Evolutionary conservation across 2,329 filamentous ascomycete genomes (phyloP), one percentile per base, ranked within the genome.

Genomic region (Colletotrichum coccodes): DNA sequence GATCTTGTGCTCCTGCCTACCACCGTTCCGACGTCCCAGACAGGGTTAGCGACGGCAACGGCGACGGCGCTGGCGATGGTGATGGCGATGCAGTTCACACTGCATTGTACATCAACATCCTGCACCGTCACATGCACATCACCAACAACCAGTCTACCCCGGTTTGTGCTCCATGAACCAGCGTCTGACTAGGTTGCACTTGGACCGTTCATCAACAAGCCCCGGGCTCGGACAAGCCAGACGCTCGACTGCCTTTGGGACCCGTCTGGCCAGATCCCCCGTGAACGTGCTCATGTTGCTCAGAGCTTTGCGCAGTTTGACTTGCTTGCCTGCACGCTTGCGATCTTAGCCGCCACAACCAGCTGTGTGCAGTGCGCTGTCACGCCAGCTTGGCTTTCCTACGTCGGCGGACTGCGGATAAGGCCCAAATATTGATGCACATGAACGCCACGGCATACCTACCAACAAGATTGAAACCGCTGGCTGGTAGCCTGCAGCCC

Each of bases 241-340:
- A 58, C 30, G 28, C 64, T 67, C 18, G 44, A 59, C 56, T 59
- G 21, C 30, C 56, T 44, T 11, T 59, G 30, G 42, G n/a, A 21
- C 8, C 46, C n/a, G 18, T 64, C 52, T 52, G 46, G 30, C 30
- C 50, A 52, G 42, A 58, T 64, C 36, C 64, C 60, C 34, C 44
- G 60, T 30, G 60, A 64, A 68, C 36, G 52, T 68, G 64, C 52
- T 52, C 47, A 30, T 42, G 47, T 42, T 47, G 53, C 65, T 68
- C 38, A 32, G 60, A 54, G 52, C 47, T 34, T 40, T 68, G 36
- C 26, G 26, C 52, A 28, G 26, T 14, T 26, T 36, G 63, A 46
- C 52, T 53, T 50, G 47, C 34, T 23, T 46, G 7, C 54, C 56
- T 53, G 38, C 40, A 52, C 47, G 11, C 40, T 54, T 40, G 38